Evolutionary conservation across 306 rosid genomes (phyloP).

Genomic region (Cicer yamashitae): DNA sequence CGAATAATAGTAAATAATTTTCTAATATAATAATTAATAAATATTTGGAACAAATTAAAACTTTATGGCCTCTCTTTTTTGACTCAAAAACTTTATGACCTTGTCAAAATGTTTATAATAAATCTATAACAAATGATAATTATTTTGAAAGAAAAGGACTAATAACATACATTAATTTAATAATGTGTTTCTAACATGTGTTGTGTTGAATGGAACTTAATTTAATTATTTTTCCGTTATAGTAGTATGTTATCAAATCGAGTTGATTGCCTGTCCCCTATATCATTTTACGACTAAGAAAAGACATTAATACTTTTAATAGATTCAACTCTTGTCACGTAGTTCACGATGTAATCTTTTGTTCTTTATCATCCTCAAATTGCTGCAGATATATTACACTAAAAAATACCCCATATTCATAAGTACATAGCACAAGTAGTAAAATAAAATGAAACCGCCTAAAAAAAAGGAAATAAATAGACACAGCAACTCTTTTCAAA

Average conservation of each 20-base stretch:
- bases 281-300: conserved; percentile 38
- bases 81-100: too few species aligned
- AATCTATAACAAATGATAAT: background rate
- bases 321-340: conserved; percentile 45
- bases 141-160: conserved; percentile 16
- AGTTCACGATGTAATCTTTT: conserved; percentile 37
- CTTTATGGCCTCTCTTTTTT: too few species aligned
- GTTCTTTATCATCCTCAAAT: background rate
- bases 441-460: conserved; percentile 9
- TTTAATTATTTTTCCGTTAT: conserved; percentile 8
- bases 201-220: background rate
- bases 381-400: conserved; percentile 2
- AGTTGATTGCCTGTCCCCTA: conserved; percentile 52
- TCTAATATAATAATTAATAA: background rate
- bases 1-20: background rate
- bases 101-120: too few species aligned
- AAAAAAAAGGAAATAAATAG: conserved; percentile 32
- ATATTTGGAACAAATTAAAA: background rate
- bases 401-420: background rate
- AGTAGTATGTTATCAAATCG: conserved; percentile 34
- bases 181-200: conserved; percentile 25
- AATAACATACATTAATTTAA: conserved; percentile 22
- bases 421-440: background rate
- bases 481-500: conserved; percentile 15
- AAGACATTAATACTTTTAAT: conserved; percentile 5